Evolutionary conservation across 805 yeast species (phyloP), one percentile per base, ranked within the genome.

Genomic region (Danielia reshetovae): DNA sequence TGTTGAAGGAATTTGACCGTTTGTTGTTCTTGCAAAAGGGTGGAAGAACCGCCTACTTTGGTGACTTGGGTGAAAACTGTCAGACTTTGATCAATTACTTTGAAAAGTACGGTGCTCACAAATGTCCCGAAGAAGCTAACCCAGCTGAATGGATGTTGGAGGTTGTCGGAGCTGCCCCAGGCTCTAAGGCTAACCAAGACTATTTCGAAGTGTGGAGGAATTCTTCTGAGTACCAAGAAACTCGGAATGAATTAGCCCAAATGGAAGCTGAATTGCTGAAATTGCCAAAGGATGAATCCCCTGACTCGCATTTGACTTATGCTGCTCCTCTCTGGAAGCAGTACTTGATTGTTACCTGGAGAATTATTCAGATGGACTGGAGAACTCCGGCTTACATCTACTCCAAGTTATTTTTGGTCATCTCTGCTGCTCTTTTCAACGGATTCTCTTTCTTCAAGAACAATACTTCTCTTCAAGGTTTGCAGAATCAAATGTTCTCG

Each of bases 131-230:
- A 15, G 48, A 45, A 14, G 51, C 51, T 8, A 47, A 47, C 31
- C 51, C 51, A 4, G 51, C 54, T 5, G 52, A 52, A 64, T 87
- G 94, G 93, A 87, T 87, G 95, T 68, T 87, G 60, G 83, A 83
- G 43, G 84, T 80, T 43, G 82, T 81, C 49, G 88, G 89, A 51
- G 88, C 88, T 35, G 87, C 88, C 23, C 88, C 88, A 5, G 88
- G 87, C 34, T 75, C 85, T 23, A 81, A 77, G 47, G 84, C 87
- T 13, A 68, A 68, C 30, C 84, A 79, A 59, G 85, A 83, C 57
- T 83, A 80, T 51, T 70, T 76, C 51, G 81, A 83, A 51, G 86
- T 82, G 31, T 85, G 96, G 96, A 60, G 73, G 55, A 69, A 72
- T 30, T 85, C 95, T 24, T 59, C 59, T 0, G 88, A 86, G 54